These are phyloP conservation scores for Luvunga scandens DNA, from an alignment of 345 rosid genomes.

Conservation along the genomic window DNA sequence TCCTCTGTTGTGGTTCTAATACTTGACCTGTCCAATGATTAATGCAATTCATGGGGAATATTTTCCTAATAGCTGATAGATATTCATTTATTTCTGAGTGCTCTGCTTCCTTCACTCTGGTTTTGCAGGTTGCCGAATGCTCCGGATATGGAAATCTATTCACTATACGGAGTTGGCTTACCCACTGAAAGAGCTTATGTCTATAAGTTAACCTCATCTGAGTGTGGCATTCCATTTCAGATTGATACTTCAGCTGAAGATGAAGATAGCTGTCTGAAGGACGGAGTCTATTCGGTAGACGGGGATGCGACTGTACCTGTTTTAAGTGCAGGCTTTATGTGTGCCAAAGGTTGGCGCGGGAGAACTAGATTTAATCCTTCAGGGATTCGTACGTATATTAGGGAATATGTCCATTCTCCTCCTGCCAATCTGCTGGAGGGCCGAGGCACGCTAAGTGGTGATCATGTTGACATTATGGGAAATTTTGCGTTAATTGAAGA, in stretches of 20 bases:
- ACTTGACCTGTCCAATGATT: no score
- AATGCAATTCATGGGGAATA: no score
- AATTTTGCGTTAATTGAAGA: slow-evolving; percentile 93
- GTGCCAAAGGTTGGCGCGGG: slow-evolving; percentile 96
- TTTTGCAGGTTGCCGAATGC: slow-evolving; percentile 64
- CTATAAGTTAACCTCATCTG: slow-evolving; percentile 50
- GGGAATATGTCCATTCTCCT: slow-evolving; percentile 87
- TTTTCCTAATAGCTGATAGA: background rate
- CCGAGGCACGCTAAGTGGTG: slow-evolving; percentile 87
- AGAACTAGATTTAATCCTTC: slow-evolving; percentile 93
- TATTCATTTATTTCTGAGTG: background rate
- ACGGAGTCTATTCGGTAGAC: slow-evolving; percentile 78
- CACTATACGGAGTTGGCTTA: slow-evolving; percentile 71
- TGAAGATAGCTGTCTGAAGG: slow-evolving; percentile 68
- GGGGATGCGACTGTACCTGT: slow-evolving; percentile 96
- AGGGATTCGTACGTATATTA: slow-evolving; percentile 58
- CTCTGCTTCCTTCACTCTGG: background rate
- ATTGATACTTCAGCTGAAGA: slow-evolving; percentile 70
- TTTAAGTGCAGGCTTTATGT: slow-evolving; percentile 88
- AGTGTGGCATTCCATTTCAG: slow-evolving; percentile 87
- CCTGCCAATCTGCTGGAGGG: slow-evolving; percentile 88
- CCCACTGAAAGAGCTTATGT: slow-evolving; percentile 77
- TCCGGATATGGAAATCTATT: slow-evolving; percentile 70
- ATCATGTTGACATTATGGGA: slow-evolving; percentile 96
- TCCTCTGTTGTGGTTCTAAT: no score